Evolutionary conservation across 2,329 filamentous ascomycete genomes (phyloP), one percentile per base, ranked within the genome.

Genomic region (Mycogone perniciosa): DNA sequence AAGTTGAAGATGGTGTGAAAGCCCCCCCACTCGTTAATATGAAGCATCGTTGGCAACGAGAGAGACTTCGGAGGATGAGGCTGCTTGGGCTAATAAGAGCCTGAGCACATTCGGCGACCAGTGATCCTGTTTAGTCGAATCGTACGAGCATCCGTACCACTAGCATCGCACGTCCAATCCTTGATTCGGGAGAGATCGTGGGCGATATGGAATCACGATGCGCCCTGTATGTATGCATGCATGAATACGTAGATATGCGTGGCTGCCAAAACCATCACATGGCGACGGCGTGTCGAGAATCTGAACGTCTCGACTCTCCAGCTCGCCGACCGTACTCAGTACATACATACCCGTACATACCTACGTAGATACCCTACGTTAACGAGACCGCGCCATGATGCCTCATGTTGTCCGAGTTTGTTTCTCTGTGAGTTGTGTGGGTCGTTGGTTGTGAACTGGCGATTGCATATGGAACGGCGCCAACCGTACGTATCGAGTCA

Each of bases 401-500:
- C 35, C 33, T 30, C 37, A 34, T 37, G 30, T n/a, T 34, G 33
- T 44, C 13, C 10, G 33, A 31, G 42, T 13, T 30, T 35, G 6
- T 11, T 34, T 42, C 10, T 10, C 37, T 33, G 45, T 33, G 41
- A 38, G 20, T 20, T 20, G 20, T 20, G 20, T 20, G 20, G 20
- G 20, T 20, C 2, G 20, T 20, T 20, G 20, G 20, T 20, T 38
- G 10, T 6, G 35, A n/a, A 20, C 35, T 38, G 20, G 35, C 30
- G 31, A 37, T 42, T 31, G 35, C 27, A 31, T 37, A 31, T 33
- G 38, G 20, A 50, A 46, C 42, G 48, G 48, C 42, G 33, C 40
- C 44, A 46, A 37, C 50, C 38, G 38, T 27, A 45, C 33, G 39
- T 6, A 29, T 29, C 9, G 29, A 9, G 44, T 37, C 29, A 34